These are phyloP conservation scores for Aspergillus terreus DNA, from an alignment of 2,329 filamentous ascomycete genomes.

Conservation along the genomic window DNA sequence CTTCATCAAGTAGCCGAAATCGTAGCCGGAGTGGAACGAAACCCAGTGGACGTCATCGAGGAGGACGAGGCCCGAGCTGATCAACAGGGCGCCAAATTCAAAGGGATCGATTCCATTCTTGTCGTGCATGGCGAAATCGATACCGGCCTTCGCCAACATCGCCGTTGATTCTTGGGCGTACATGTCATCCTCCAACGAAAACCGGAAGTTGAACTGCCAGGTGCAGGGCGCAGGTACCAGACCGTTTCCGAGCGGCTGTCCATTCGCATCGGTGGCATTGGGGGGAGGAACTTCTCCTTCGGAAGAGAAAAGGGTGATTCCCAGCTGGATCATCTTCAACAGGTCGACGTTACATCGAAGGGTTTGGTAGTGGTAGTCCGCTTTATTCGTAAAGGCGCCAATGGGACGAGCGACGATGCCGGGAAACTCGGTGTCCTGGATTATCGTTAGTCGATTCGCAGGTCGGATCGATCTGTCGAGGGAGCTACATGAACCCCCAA, in stretches of 20 bases:
- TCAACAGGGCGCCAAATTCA: slow-evolving; percentile 83
- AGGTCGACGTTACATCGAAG: slow-evolving; percentile 95
- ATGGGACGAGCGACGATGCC: slow-evolving; percentile 94
- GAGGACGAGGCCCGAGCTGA: slow-evolving; percentile 86
- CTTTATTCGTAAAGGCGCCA: slow-evolving; percentile 89
- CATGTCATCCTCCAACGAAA: slow-evolving; percentile 93
- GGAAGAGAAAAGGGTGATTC: slow-evolving; percentile 86
- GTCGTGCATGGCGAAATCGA: slow-evolving; percentile 81
- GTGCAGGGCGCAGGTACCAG: slow-evolving; percentile 71
- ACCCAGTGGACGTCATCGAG: slow-evolving; percentile 91
- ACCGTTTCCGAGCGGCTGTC: slow-evolving; percentile 50
- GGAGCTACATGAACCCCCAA: neutral
- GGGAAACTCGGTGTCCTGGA: slow-evolving; percentile 95
- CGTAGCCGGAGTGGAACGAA: slow-evolving; percentile 95
- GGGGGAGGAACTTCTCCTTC: slow-evolving; percentile 82
- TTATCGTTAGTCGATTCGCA: neutral
- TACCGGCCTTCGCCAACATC: slow-evolving; percentile 84
- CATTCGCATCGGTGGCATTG: slow-evolving; percentile 54
- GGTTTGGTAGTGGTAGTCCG: slow-evolving; percentile 98
- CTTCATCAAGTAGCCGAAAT: slow-evolving; percentile 96
- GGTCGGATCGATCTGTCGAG: neutral
- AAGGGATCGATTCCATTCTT: slow-evolving; percentile 86
- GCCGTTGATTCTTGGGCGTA: slow-evolving; percentile 94
- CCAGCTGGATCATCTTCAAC: slow-evolving; percentile 95
- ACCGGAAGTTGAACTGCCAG: slow-evolving; percentile 99